Evolutionary conservation across 345 rosid genomes (phyloP), one percentile per base, ranked within the genome.

Genomic region (Corymbia maculata): DNA sequence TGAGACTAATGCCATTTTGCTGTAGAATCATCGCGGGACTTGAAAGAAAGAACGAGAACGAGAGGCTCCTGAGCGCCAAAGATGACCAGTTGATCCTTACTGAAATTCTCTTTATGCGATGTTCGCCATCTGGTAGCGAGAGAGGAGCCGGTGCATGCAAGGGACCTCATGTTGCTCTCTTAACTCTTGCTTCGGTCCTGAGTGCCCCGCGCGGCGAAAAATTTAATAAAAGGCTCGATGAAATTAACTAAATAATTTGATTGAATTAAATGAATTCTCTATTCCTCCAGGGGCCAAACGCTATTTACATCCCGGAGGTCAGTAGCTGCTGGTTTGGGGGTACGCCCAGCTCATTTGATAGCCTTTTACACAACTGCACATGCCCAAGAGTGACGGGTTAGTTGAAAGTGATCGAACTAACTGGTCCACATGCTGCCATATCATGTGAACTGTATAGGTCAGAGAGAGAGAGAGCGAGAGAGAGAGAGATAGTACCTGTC

Each of bases 331-430:
- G 86, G 26, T 89, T 90, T 85, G 89, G 79, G 16, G 94, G 92
- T n/a, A 91, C 93, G 52, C 98, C 97, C 32, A 97, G 92, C 75
- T 95, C 98, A 86, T 92, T 93, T 28, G 95, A 92, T 51, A 96
- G 88, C 93, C 93, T 97, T 90, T 91, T 92, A 87, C 98, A 96
- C 89, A 97, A 92, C 99, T 97, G 99, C 93, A 93, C 80, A 87
- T 21, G 88, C 55, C 51, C n/a, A 52, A 53, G 51, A 86, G 87
- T 36, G 51, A 86, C 21, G 28, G 61, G 45, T 28, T 53, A 75
- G 26, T 10, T 42, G 24, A 75, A 75, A 75, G 82, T 19, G 49
- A 42, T 75, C 47, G 14, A 19, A 36, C 64, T 57, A 57, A 57
- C 82, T 75, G 24, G 19, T 36, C 26, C 82, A 75, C 47, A 36